phyloP scores from a whole-genome alignment of 2,329 filamentous ascomycete species.

The Colletotrichum melonis region DNA sequence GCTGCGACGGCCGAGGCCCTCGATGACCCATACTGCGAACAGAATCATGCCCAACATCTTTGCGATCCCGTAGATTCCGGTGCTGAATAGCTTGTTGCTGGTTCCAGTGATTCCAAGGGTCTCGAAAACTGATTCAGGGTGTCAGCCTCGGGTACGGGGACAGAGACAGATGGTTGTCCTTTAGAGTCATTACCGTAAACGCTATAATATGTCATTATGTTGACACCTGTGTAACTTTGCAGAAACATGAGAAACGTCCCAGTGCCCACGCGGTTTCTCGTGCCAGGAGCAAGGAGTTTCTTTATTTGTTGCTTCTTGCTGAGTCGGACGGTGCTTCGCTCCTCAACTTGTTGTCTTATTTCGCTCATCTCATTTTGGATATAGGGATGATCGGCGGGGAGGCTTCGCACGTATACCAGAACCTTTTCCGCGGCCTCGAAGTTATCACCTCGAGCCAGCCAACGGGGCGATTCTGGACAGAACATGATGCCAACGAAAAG shows the following conservation, averaged over 20 bases:
- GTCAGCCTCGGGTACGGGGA: too few species aligned
- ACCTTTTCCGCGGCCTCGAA: constrained; percentile 52
- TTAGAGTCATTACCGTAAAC: constrained; percentile 12
- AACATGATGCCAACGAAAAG: constrained; percentile 48
- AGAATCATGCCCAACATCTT: constrained; percentile 51
- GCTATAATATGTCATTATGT: constrained; percentile 71
- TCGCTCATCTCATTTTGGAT: constrained; percentile 63
- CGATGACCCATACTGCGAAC: constrained; percentile 57
- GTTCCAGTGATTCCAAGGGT: constrained; percentile 50
- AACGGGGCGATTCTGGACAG: constrained; percentile 53
- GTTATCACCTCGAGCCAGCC: constrained; percentile 47
- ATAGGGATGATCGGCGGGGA: constrained; percentile 32
- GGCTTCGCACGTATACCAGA: constrained; percentile 48
- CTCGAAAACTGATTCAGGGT: constrained; percentile 45
- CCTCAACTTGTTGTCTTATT: constrained; percentile 68
- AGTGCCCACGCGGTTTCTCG: constrained; percentile 59
- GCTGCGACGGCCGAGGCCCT: constrained; percentile 59
- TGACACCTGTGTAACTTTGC: constrained; percentile 54
- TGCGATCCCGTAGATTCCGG: constrained; percentile 53
- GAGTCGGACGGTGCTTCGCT: constrained; percentile 47
- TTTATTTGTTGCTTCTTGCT: constrained; percentile 43
- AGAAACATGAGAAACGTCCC: constrained; percentile 62
- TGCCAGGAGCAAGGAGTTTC: constrained; percentile 49
- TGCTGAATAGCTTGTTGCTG: constrained; percentile 48
- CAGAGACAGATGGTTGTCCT: too few species aligned